phyloP scores from a whole-genome alignment of 306 rosid species.

The Pyrus betulifolia region DNA sequence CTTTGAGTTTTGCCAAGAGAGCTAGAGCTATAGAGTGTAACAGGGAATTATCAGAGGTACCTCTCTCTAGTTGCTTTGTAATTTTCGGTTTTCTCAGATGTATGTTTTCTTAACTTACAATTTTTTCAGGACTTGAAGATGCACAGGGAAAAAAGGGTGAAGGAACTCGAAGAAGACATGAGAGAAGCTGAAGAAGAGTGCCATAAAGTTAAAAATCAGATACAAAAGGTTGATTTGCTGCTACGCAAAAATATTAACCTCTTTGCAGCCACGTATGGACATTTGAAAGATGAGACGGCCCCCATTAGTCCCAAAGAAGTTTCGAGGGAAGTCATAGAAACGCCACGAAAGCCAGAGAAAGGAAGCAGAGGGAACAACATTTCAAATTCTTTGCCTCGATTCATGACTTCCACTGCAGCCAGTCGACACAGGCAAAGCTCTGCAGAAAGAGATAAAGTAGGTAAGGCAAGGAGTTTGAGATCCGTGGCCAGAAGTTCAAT shows the following conservation, averaged over 20 bases:
- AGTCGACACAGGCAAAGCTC: constrained; percentile 77
- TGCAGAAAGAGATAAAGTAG: constrained; percentile 39
- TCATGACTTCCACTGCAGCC: constrained; percentile 90
- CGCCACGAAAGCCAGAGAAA: constrained; percentile 38
- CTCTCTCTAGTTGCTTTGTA: constrained; percentile 15
- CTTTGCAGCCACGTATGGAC: constrained; percentile 20
- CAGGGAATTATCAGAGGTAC: constrained; percentile 61
- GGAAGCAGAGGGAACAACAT: constrained; percentile 22
- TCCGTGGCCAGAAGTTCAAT: constrained; percentile 43
- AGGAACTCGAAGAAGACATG: constrained; percentile 58
- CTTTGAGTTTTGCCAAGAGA: constrained; percentile 83
- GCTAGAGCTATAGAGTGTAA: constrained; percentile 64
- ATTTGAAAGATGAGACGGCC: constrained; percentile 31
- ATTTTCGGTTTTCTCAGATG: neutral
- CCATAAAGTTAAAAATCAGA: constrained; percentile 40
- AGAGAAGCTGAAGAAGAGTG: constrained; percentile 61
- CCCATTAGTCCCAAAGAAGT: constrained; percentile 34
- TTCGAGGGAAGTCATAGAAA: constrained; percentile 34
- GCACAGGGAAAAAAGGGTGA: constrained; percentile 57
- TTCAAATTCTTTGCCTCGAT: constrained; percentile 60
- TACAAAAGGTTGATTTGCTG: constrained; percentile 42
- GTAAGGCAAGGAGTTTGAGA: constrained; percentile 43
- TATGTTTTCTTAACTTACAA: neutral
- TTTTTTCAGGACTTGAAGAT: constrained; percentile 60
- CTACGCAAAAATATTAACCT: constrained; percentile 44